These are phyloP conservation scores for Russula compacta DNA, from an alignment of 768 basidiomycete genomes.

Conservation along the genomic window DNA sequence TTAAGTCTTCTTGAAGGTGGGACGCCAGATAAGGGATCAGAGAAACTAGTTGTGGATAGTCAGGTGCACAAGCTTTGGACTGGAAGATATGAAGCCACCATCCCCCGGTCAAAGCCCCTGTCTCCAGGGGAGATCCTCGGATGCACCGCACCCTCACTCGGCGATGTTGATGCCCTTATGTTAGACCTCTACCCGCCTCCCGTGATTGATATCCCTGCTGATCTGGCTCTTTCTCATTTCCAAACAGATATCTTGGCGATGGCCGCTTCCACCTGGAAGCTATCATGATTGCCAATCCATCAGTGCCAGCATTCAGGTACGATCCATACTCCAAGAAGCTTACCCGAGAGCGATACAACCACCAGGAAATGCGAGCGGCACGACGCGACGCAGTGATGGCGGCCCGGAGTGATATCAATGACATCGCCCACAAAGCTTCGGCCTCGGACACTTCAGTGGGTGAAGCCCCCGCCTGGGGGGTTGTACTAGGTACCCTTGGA, in stretches of 20 bases:
- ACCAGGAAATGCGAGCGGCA: slow-evolving; percentile 72
- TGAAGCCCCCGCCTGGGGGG: slow-evolving; percentile 59
- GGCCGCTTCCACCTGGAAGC: slow-evolving; percentile 97
- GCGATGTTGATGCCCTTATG: slow-evolving; percentile 85
- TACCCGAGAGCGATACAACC: slow-evolving; percentile 86
- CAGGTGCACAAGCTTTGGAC: slow-evolving; percentile 34
- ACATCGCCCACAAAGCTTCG: slow-evolving; percentile 10
- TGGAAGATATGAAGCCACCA: slow-evolving; percentile 62
- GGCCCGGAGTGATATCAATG: slow-evolving; percentile 57
- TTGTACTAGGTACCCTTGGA: slow-evolving; percentile 89
- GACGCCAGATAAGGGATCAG: slow-evolving; percentile 1
- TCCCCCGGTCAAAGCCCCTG: slow-evolving; percentile 84
- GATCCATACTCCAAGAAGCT: slow-evolving; percentile 98
- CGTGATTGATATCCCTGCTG: neutral
- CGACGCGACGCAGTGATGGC: slow-evolving; percentile 66
- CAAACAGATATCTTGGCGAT: slow-evolving; percentile 86
- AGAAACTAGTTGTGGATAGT: slow-evolving; percentile 6
- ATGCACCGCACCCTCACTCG: slow-evolving; percentile 84
- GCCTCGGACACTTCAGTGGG: slow-evolving; percentile 18
- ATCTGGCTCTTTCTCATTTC: neutral
- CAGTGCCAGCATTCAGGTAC: slow-evolving; percentile 91
- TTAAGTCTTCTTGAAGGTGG: slow-evolving; percentile 18
- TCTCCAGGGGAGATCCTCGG: slow-evolving; percentile 96
- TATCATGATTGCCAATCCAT: slow-evolving; percentile 99
- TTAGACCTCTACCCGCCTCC: slow-evolving; percentile 32